Base-by-base conservation (phyloP, 805 yeast species). In the Saccharomyces eubayanus region DNA sequence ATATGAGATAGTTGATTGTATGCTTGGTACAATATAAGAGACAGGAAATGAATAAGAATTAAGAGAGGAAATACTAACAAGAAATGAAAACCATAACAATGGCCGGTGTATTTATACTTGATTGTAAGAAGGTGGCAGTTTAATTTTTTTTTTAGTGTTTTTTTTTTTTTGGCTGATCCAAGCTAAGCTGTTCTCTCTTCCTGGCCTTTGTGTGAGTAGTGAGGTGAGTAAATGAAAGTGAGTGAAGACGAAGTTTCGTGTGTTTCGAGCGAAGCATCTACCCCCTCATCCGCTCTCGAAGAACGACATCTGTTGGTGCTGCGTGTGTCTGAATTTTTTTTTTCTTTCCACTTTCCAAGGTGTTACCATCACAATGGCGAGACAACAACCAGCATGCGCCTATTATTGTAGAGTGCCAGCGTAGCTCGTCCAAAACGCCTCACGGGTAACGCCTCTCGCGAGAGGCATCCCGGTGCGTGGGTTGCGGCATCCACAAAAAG, bases 1-100 rank as follows among this genome's bases (percentile, higher is more conserved):
- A 36, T 49, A 31, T 24, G 30, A 21, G 28, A 49, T 41, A 46
- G 43, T 41, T 41, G 16, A 41, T 46, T 51, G 46, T 46, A 48
- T 47, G 53, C 31, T 50, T 46, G 29, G 27, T 28, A 28, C 27
- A 31, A n/a, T 28, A 5, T 12, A 3, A 10, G 20, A 24, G 3
- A 46, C 6, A 8, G 27, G 30, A n/a, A 46, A 21, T 9, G 4
- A 9, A 24, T 11, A 9, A n/a, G 20, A 46, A 6, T 20, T 14
- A 6, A 6, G 14, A 21, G 27, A 9, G 29, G 6, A 28, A 21
- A n/a, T 14, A n/a, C 4, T 21, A 14, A 36, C 43, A 16, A 36
- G 43, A 16, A 16, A 36, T 3, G 3, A 16, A 6, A 10, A 36
- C 20, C 14, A 6, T 16, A 16, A 16, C 11, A 36, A 36, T 36